These are phyloP conservation scores for Boletellus sp. DNA, from an alignment of 1,284 basidiomycete genomes.

Conservation along the genomic window DNA sequence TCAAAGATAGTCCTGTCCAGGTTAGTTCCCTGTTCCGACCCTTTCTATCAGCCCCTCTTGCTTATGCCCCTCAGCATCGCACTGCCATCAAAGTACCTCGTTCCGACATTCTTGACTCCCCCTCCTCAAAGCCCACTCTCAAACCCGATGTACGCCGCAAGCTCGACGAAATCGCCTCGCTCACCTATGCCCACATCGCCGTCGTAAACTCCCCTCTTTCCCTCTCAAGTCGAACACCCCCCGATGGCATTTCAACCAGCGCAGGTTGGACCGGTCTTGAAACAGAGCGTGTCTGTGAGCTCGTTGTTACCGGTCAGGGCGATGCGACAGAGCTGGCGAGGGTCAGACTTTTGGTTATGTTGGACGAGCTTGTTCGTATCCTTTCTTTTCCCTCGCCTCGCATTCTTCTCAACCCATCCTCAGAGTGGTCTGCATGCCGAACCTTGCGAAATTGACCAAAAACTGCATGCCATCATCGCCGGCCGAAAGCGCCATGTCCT, in stretches of 20 bases:
- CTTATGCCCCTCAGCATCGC: slow-evolving; percentile 55
- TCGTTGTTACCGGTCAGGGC: slow-evolving; percentile 84
- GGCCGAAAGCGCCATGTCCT: slow-evolving; percentile 86
- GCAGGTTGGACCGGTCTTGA: slow-evolving; percentile 86
- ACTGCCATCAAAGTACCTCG: slow-evolving; percentile 86
- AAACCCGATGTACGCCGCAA: slow-evolving; percentile 85
- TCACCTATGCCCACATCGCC: slow-evolving; percentile 85
- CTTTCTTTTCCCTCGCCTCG: neutral
- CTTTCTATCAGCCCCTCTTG: slow-evolving; percentile 13
- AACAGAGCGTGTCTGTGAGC: slow-evolving; percentile 88
- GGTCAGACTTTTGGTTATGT: slow-evolving; percentile 86
- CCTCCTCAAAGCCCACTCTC: slow-evolving; percentile 76
- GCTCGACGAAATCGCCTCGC: slow-evolving; percentile 89
- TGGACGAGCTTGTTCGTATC: slow-evolving; percentile 84
- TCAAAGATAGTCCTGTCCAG: slow-evolving; percentile 87
- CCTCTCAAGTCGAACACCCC: slow-evolving; percentile 67
- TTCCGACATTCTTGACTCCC: slow-evolving; percentile 88
- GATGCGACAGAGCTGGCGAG: slow-evolving; percentile 91
- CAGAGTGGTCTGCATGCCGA: slow-evolving; percentile 90
- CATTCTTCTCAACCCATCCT: slow-evolving; percentile 4
- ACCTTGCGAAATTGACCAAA: slow-evolving; percentile 91
- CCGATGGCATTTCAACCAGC: slow-evolving; percentile 67
- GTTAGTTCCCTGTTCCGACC: slow-evolving; percentile 37
- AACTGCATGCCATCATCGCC: slow-evolving; percentile 89
- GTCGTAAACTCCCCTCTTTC: slow-evolving; percentile 80